Conservation (phyloP, 179 eudicot genomes). For the Patellifolia procumbens region DNA sequence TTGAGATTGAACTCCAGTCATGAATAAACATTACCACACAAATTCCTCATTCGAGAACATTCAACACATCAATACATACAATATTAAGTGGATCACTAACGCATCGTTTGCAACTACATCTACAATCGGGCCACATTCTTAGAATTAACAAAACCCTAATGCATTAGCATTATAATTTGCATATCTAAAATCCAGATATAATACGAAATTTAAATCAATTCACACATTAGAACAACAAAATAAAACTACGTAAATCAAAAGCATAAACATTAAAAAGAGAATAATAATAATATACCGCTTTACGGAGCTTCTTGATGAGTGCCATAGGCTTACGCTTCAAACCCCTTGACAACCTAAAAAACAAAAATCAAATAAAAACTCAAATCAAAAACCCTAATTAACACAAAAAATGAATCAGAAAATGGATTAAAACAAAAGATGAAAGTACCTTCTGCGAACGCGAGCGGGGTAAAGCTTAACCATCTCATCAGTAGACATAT, state of each 20-base stretch:
- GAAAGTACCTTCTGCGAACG: conserved; percentile 34
- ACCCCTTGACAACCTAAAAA: conserved; percentile 72
- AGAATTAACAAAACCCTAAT: neutral
- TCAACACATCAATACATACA: too few relatives aligned
- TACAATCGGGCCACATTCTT: neutral
- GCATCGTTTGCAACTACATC: neutral
- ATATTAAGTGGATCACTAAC: neutral
- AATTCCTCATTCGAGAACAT: too few relatives aligned
- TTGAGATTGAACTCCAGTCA: too few relatives aligned
- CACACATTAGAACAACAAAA: neutral
- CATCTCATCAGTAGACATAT: conserved; percentile 81
- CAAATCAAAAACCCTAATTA: conserved; percentile 5
- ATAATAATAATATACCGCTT: conserved; percentile 77
- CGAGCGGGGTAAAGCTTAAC: conserved; percentile 85
- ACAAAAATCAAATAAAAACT: neutral
- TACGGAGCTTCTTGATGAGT: conserved; percentile 88
- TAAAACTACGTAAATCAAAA: neutral
- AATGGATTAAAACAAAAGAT: neutral
- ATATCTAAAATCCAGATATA: neutral
- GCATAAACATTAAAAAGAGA: neutral
- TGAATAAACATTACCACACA: too few relatives aligned
- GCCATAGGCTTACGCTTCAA: conserved; percentile 98
- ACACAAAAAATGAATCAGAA: neutral
- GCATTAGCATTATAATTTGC: neutral
- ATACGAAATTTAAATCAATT: neutral